Evolutionary conservation across 2,329 filamentous ascomycete species (phyloP).

Genomic region (Chalara sp.): DNA sequence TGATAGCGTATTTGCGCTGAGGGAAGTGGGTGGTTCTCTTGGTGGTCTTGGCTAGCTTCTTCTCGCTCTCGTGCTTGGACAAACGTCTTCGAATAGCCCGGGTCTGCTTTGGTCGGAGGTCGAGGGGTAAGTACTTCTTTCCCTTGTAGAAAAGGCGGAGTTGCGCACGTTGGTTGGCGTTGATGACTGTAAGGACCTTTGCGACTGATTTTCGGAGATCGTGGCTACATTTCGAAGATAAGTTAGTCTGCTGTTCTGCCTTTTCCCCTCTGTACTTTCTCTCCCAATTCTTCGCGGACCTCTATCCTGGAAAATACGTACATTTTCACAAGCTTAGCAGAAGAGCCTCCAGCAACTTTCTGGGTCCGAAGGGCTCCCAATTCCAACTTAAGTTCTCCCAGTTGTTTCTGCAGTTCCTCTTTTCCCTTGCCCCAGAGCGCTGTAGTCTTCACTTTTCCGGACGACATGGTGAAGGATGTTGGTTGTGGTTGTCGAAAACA

Average conservation of each 20-base stretch:
- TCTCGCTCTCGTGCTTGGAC: slow-evolving; percentile 81
- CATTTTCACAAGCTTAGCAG: slow-evolving; percentile 97
- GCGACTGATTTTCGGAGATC: slow-evolving; percentile 99
- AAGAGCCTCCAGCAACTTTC: slow-evolving; percentile 90
- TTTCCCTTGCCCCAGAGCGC: slow-evolving; percentile 99
- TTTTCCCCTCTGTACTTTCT: too few relatives aligned
- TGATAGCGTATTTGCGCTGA: slow-evolving; percentile 97
- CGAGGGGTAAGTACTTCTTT: slow-evolving; percentile 99
- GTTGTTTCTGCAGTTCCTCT: slow-evolving; percentile 94
- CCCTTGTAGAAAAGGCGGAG: slow-evolving; percentile 99
- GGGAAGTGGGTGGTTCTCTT: slow-evolving; percentile 97
- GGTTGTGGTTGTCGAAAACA: slow-evolving; percentile 29
- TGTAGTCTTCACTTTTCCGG: slow-evolving; percentile 81
- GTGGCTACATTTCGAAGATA: slow-evolving; percentile 53
- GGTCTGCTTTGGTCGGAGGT: slow-evolving; percentile 97
- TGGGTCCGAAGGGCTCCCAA: slow-evolving; percentile 94
- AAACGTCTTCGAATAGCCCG: slow-evolving; percentile 94
- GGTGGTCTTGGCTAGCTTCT: slow-evolving; percentile 88
- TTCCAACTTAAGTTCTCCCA: slow-evolving; percentile 92
- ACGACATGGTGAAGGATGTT: slow-evolving; percentile 30
- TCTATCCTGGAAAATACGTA: slow-evolving; percentile 45
- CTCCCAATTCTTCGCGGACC: too few relatives aligned
- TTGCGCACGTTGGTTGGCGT: slow-evolving; percentile 97
- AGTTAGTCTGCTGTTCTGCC: background rate
- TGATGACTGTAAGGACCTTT: slow-evolving; percentile 98